Base-by-base conservation (phyloP, 1,284 basidiomycete genomes). In the Bothia castanella region DNA sequence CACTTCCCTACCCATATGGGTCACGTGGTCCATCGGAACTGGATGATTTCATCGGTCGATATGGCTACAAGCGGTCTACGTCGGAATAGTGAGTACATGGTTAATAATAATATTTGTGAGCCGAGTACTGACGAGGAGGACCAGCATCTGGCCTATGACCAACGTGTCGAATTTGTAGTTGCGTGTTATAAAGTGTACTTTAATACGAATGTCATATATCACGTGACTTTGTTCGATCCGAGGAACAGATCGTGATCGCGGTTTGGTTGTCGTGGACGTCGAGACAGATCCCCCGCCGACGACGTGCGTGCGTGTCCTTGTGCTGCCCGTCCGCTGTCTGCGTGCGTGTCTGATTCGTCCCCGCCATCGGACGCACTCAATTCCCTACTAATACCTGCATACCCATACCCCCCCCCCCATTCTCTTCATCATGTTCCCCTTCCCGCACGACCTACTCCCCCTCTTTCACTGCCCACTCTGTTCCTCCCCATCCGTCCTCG, bases 21-120 rank as follows among this genome's bases (percentile, higher is more conserved):
- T 92, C 92, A 51, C 85, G 95, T 55, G 95, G 93, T n/a, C 95
- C 95, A 4, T 83, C 84, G 60, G 79, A 87, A 67, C 75, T 96
- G 42, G 87, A 92, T 21, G 72, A 70, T 1, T 97, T 93, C 69
- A 85, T 89, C 56, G 60, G 57, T 49, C 83, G 83, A 67, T 87
- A 85, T 64, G 92, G 91, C 14, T 97, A 82, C 78, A 87, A 78
- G 71, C 82, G 93, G 42, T 69, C 78, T 37, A 70, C 71, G 44
- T 72, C 77, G 27, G 80, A 78, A 57, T 92, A 93, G 89, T 94
- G 68, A 76, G 91, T 82, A n/a, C n/a, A n/a, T n/a, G n/a, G n/a
- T n/a, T n/a, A n/a, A n/a, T n/a, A n/a, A n/a, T n/a, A n/a, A n/a
- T n/a, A n/a, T n/a, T n/a, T n/a, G n/a, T n/a, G n/a, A n/a, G n/a